A percentile compares a stretch with the other conserved stretches of the same genome.
Evolutionary conservation across 331 rosid species (phyloP).

Genomic region (Rhamnella rubrinervis): DNA sequence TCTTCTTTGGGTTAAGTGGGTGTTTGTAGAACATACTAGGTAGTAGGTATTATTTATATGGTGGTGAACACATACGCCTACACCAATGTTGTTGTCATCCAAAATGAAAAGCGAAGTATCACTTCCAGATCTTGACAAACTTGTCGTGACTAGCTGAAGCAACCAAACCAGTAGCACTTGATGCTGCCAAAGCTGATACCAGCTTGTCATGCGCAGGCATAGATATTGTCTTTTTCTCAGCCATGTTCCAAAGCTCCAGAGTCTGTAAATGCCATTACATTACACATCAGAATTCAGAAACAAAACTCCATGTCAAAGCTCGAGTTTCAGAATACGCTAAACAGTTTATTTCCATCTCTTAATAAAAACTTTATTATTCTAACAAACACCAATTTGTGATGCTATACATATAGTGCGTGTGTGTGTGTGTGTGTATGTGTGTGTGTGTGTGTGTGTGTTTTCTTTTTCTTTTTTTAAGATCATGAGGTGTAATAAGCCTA

Average conservation of each 20-base stretch:
- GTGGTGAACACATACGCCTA: conserved; percentile 1
- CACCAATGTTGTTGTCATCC: background rate
- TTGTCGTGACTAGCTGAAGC: conserved; percentile 80
- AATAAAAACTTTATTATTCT: too few relatives aligned
- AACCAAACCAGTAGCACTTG: conserved; percentile 53
- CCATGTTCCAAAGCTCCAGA: conserved; percentile 68
- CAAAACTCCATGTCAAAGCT: background rate
- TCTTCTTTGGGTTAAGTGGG: background rate
- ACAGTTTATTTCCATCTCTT: too few relatives aligned
- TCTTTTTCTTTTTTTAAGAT: too few relatives aligned
- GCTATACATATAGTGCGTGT: too few relatives aligned
- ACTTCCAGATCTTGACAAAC: conserved; percentile 77
- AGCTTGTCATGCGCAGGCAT: conserved; percentile 55
- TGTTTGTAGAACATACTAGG: background rate
- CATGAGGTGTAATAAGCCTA: too few relatives aligned
- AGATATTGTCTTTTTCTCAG: conserved; percentile 47
- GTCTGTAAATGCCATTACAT: conserved; percentile 41
- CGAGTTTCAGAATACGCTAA: too few relatives aligned
- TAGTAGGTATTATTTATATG: background rate
- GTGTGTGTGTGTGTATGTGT: too few relatives aligned
- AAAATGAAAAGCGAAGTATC: conserved; percentile 6
- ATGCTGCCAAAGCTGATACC: conserved; percentile 64
- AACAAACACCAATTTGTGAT: too few relatives aligned
- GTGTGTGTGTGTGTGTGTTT: too few relatives aligned
- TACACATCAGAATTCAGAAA: conserved; percentile 6